phyloP scores from a whole-genome alignment of 768 basidiomycete species.

The Cystofilobasidium bisporidii region DNA sequence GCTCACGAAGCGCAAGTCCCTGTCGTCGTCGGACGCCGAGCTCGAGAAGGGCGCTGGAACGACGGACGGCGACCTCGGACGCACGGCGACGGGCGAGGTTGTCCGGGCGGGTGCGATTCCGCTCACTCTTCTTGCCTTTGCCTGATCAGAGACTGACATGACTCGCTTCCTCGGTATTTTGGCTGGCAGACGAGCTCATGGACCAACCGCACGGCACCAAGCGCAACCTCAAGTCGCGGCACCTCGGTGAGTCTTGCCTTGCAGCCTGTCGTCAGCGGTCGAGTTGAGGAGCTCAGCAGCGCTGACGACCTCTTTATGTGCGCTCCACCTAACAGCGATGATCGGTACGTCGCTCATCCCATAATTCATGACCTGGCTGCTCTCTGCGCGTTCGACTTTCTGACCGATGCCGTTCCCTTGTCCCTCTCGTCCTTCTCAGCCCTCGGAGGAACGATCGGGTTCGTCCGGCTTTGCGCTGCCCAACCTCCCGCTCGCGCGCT shows the following conservation, averaged over 20 bases:
- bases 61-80: background rate
- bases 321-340: background rate
- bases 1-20: background rate
- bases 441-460: conserved; percentile 9
- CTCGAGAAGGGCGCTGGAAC: background rate
- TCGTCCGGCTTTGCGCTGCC: too few relatives aligned
- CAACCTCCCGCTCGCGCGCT: too few relatives aligned
- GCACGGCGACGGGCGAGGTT: background rate
- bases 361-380: too few relatives aligned
- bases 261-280: background rate
- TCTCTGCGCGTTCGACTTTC: background rate
- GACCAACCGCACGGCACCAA: conserved; percentile 2
- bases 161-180: background rate
- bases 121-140: background rate
- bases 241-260: conserved; percentile 3
- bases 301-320: too few relatives aligned
- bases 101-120: background rate
- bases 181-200: background rate
- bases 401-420: background rate
- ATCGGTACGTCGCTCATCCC: background rate
- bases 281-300: background rate
- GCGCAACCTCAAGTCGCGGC: conserved; percentile 17
- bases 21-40: background rate
- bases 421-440: background rate
- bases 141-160: background rate